Conservation (phyloP, 768 basidiomycete genomes). For the Leccinum truebloodii region DNA sequence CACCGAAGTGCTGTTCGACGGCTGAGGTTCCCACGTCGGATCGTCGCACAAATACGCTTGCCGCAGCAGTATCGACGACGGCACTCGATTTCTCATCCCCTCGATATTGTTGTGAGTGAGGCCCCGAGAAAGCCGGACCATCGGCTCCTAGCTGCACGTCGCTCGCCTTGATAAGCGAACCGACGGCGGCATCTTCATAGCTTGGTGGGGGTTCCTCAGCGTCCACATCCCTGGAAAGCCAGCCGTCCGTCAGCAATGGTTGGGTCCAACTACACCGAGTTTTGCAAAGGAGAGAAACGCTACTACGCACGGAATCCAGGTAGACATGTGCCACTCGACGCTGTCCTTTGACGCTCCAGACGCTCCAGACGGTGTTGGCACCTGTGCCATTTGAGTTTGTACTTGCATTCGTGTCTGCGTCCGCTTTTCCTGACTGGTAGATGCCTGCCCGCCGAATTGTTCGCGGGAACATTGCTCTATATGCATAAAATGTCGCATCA, state of each 20-base stretch:
- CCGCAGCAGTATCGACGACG: not conserved
- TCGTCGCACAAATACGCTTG: not conserved
- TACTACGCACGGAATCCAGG: slow-evolving; percentile 8
- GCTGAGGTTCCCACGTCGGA: not conserved
- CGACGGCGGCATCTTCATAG: slow-evolving; percentile 10
- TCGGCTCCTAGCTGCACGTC: too few relatives aligned
- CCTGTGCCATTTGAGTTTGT: not conserved
- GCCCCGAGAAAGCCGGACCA: not conserved
- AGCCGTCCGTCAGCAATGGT: not conserved
- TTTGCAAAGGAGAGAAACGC: not conserved
- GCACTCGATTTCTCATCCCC: slow-evolving; percentile 3
- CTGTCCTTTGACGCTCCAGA: not conserved
- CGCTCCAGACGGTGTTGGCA: too few relatives aligned
- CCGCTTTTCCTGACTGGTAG: not conserved
- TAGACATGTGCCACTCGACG: not conserved
- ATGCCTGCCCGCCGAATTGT: not conserved
- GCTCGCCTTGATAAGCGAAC: too few relatives aligned
- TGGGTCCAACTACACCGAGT: not conserved
- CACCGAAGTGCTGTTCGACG: not conserved
- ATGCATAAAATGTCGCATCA: not conserved
- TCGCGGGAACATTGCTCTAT: not conserved
- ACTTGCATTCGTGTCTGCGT: not conserved
- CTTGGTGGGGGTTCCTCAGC: slow-evolving; percentile 15
- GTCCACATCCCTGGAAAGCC: not conserved
- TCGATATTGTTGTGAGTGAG: not conserved